A percentile compares a stretch with the other conserved stretches of the same genome.
These are phyloP conservation scores for Exophiala sp. DNA, from an alignment of 2,329 filamentous ascomycete species.

Conservation along the genomic window DNA sequence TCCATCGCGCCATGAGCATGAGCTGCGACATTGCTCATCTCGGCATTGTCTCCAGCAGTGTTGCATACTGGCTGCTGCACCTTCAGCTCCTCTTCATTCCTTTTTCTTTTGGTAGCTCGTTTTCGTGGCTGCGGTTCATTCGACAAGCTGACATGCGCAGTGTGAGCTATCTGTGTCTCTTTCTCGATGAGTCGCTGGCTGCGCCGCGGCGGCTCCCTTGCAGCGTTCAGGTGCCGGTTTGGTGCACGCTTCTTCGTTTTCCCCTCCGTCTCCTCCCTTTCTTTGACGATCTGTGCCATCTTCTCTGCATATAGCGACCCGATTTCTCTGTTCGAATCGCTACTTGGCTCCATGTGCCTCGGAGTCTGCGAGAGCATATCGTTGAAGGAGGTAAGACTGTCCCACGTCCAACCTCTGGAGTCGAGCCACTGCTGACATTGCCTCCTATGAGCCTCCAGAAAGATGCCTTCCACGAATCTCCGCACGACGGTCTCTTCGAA, in stretches of 20 bases:
- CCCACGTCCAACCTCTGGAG: constrained; percentile 23
- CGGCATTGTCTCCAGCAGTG: neutral
- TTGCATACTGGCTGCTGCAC: neutral
- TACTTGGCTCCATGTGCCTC: neutral
- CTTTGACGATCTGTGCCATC: neutral
- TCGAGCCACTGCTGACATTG: constrained; percentile 25
- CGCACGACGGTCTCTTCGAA: constrained; percentile 20
- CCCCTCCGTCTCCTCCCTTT: neutral
- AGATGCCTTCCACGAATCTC: constrained; percentile 20
- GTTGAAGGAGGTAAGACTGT: constrained; percentile 15
- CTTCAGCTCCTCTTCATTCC: neutral
- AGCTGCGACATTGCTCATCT: too few relatives aligned
- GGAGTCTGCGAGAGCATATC: constrained; percentile 15
- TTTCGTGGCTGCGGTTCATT: neutral
- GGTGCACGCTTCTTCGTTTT: neutral
- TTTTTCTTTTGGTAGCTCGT: neutral
- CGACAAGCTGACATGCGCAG: neutral
- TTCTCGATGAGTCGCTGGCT: constrained; percentile 15
- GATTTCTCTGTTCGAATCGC: neutral
- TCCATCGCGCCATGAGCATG: too few relatives aligned
- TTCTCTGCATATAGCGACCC: neutral
- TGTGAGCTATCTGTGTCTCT: neutral
- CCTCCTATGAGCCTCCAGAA: constrained; percentile 5
- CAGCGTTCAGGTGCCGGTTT: neutral
- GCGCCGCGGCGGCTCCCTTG: constrained; percentile 9